Base-by-base conservation (phyloP, 805 yeast species). In the Wickerhamomyces strasburgensis region DNA sequence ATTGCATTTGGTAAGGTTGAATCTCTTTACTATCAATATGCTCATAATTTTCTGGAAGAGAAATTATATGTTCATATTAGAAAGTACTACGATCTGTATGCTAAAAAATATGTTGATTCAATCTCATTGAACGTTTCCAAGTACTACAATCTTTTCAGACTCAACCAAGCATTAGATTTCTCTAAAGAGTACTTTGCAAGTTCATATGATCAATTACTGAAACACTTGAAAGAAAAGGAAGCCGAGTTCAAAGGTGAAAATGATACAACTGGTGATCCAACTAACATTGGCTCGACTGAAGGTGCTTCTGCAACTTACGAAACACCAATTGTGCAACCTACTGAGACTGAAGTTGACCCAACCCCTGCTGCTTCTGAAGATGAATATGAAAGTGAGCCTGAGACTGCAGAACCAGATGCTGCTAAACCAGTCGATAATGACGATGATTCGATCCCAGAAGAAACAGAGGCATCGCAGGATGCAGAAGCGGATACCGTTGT, bases 81-180 rank as follows among this genome's bases (percentile, higher is more conserved):
- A 15, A 18, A 24, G 6, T 19, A 26, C 19, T 46, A 48, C 29
- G 21, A 25, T 4, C n/a, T 32, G 25, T 33, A 45, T 26, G 29
- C 33, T 9, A 38, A 48, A 37, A 14, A 25, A 9, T 34, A 46
- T 28, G 35, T 44, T 17, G 37, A 38, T 14, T 2, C 21, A 2
- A 15, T 35, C 13, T 11, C 6, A 8, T 17, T 16, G 14, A 38
- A 41, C 8, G 27, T 26, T 18, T 7, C 8, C 19, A 49, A 47
- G 32, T 44, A 40, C 19, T 49, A 46, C 34, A 29, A 31, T 8
- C 19, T 49, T 14, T 32, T 52, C 18, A 47, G 43, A 38, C 31
- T 52, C 14, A 32, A 48, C n/a, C 41, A 46, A 18, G 46, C 48
- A 9, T 27, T 51, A n/a, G 28, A 26, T 10, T 18, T 46, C 3